Evolutionary conservation across 2,329 filamentous ascomycete genomes (phyloP), one percentile per base, ranked within the genome.

Genomic region (Xylaria sp.): DNA sequence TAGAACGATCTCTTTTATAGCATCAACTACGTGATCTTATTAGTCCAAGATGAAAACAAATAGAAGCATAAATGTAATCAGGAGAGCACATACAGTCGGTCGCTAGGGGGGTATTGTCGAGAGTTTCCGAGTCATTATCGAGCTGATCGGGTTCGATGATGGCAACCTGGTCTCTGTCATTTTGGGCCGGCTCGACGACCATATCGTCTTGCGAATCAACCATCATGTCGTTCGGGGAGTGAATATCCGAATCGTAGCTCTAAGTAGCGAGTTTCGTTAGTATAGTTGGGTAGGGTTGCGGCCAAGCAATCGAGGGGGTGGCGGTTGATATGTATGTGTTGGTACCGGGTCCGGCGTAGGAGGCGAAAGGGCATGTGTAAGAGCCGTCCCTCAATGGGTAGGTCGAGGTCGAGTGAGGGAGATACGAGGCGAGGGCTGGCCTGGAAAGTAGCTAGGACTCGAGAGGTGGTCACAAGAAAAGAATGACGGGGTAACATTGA

Each of bases 1-100:
- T 67, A 98, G 87, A 73, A 94, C 89, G 72, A 91, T 83, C 75
- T 93, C 90, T 83, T 92, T 92, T 88, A 98, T 97, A 58, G 92
- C 92, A 73, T 97, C 92, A 81, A 89, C 92, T 94, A 75, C 64
- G 73, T 65, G 64, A 64, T 60, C 61, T 51, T 66, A 73, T 80
- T 71, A 81, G 76, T 68, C 69, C 34, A 64, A 39, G 24, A 27
- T 56, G 50, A 42, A 57, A 45, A 9, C 27, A n/a, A 34, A 36
- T 30, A 17, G 56, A 36, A 21, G n/a, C n/a, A 62, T 54, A 27
- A 4, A 57, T 55, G 55, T 51, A 36, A 61, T 47, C 21, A 56
- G 45, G 61, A 58, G 42, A 56, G 60, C 56, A 83, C 85, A 71
- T 80, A 88, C 86, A 81, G 73, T 89, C 86, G 75, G 78, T 85